phyloP scores from a whole-genome alignment of 2,329 filamentous ascomycete genomes.

The Anisogramma anomala region DNA sequence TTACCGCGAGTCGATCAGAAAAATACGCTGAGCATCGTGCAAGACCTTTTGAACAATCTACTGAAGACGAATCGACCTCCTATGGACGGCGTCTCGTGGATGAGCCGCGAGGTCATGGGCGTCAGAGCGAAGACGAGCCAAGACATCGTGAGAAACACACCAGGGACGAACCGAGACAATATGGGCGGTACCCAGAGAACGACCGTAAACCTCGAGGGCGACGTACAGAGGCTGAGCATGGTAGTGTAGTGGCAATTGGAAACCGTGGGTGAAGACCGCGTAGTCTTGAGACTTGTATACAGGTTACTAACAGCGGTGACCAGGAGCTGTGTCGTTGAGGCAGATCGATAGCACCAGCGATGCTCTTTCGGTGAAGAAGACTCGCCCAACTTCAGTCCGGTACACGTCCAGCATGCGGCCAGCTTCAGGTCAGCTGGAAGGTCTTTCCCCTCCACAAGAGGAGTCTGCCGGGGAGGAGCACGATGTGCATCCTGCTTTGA shows the following conservation, averaged over 20 bases:
- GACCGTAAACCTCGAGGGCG: not conserved
- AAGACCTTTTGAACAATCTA: not conserved
- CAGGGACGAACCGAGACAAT: not conserved
- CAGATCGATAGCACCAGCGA: slow-evolving; percentile 12
- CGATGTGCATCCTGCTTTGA: not conserved
- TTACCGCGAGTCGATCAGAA: not conserved
- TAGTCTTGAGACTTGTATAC: not conserved
- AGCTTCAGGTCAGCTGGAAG: not conserved
- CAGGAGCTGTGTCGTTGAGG: slow-evolving; percentile 13
- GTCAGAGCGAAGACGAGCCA: too few species aligned
- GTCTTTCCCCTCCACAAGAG: slow-evolving; percentile 6
- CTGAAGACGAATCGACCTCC: not conserved
- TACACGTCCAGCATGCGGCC: not conserved
- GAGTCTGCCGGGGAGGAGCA: slow-evolving; percentile 2
- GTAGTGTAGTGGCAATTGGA: not conserved
- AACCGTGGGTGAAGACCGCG: not conserved
- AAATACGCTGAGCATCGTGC: not conserved
- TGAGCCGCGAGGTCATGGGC: too few species aligned
- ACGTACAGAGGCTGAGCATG: not conserved
- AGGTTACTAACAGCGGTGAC: not conserved
- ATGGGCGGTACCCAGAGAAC: not conserved
- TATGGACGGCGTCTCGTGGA: not conserved
- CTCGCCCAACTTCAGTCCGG: slow-evolving; percentile 4
- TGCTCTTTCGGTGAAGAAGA: slow-evolving; percentile 13
- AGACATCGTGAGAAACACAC: too few species aligned